phyloP scores from a whole-genome alignment of 768 basidiomycete species.

The Tulasnella sp. region DNA sequence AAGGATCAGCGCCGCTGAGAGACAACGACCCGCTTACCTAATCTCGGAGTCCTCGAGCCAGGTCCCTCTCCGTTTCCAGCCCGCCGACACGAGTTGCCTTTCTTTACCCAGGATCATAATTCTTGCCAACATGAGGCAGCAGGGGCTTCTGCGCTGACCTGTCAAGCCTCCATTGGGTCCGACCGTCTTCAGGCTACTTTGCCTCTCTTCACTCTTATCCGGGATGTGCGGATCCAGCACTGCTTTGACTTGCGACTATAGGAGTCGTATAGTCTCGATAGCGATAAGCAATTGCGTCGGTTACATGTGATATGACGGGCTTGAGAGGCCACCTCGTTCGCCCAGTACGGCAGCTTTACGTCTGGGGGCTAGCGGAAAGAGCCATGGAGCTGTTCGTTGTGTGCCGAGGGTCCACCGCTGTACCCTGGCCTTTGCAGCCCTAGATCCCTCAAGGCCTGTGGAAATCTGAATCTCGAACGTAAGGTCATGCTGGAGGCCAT shows the following conservation, averaged over 20 bases:
- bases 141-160: neutral
- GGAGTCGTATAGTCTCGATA: neutral
- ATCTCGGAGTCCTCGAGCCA: neutral
- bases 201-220: neutral
- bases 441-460: slow-evolving; percentile 17
- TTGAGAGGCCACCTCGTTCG: neutral
- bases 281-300: slow-evolving; percentile 5
- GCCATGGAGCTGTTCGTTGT: neutral
- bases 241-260: neutral
- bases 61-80: neutral
- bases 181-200: neutral
- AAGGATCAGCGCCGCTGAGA: neutral
- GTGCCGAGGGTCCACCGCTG: slow-evolving; percentile 12
- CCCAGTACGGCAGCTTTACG: neutral
- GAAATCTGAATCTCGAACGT: slow-evolving; percentile 13
- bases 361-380: neutral
- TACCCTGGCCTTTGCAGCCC: slow-evolving; percentile 11
- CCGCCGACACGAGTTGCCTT: slow-evolving; percentile 15
- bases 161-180: neutral
- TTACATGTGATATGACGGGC: slow-evolving; percentile 1
- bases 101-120: neutral
- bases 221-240: slow-evolving; percentile 1
- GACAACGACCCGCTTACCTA: neutral
- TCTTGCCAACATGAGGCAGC: neutral
- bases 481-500: neutral